These are phyloP conservation scores for Vitellaria paradoxa DNA, from an alignment of 179 eudicot genomes.

Conservation along the genomic window DNA sequence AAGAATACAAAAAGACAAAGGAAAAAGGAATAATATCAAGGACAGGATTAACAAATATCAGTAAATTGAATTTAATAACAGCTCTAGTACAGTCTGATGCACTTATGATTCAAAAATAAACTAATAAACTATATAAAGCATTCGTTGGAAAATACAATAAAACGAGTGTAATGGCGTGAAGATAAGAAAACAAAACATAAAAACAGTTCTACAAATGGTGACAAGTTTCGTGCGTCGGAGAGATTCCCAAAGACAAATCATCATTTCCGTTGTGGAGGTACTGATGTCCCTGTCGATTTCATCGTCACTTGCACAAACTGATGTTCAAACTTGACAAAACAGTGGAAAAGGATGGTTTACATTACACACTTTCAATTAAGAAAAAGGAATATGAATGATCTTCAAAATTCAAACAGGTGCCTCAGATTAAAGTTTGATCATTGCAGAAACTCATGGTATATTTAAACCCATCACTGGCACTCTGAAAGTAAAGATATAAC, in stretches of 20 bases:
- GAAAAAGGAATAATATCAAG: no score
- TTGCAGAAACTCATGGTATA: slow-evolving; percentile 28
- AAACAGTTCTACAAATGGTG: background rate
- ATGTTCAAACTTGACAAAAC: background rate
- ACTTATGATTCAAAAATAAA: background rate
- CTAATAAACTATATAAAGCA: background rate
- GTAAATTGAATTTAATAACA: background rate
- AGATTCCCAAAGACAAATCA: slow-evolving; percentile 19
- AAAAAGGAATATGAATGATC: background rate
- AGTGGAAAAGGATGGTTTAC: background rate
- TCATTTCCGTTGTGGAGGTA: slow-evolving; percentile 1
- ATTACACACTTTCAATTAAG: background rate
- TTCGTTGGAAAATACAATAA: background rate
- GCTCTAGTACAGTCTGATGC: background rate
- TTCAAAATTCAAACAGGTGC: slow-evolving; percentile 4
- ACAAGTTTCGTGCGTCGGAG: slow-evolving; percentile 10
- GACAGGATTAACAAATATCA: background rate
- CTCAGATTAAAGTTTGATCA: slow-evolving; percentile 34
- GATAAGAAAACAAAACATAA: background rate
- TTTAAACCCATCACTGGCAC: slow-evolving; percentile 25
- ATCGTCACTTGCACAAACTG: slow-evolving; percentile 16
- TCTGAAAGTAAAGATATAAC: background rate
- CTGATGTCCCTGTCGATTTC: slow-evolving; percentile 18
- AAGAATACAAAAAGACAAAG: background rate
- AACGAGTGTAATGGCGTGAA: background rate